phyloP scores from a whole-genome alignment of 2,329 filamentous ascomycete genomes.

The Aspergillus sp. region DNA sequence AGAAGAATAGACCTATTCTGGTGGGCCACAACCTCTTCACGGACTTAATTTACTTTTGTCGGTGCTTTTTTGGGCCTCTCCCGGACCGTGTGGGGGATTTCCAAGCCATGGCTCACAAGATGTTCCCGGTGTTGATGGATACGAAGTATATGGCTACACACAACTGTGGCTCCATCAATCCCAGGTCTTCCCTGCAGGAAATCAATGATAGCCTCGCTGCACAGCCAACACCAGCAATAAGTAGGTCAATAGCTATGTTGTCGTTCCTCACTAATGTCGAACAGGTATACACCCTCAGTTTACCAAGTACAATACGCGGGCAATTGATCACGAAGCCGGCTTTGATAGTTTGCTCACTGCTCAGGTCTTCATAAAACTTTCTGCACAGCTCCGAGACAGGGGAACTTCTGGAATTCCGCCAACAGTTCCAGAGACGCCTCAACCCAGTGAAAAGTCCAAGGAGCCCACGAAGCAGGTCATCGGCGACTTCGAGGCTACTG shows the following conservation, averaged over 20 bases:
- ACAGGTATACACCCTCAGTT: slow-evolving; percentile 35
- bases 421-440: no score
- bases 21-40: slow-evolving; percentile 66
- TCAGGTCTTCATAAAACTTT: slow-evolving; percentile 58
- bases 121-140: slow-evolving; percentile 61
- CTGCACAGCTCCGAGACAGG: slow-evolving; percentile 52
- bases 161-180: slow-evolving; percentile 54
- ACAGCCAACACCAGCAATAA: slow-evolving; percentile 31
- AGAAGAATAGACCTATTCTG: slow-evolving; percentile 51
- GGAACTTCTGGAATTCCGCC: slow-evolving; percentile 17
- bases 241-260: slow-evolving; percentile 23
- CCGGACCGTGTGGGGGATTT: slow-evolving; percentile 60
- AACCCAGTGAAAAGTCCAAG: not conserved
- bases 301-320: slow-evolving; percentile 31
- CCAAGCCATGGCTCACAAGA: slow-evolving; percentile 49
- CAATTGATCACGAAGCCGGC: slow-evolving; percentile 58
- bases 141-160: slow-evolving; percentile 66
- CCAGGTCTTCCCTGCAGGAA: slow-evolving; percentile 39
- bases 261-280: slow-evolving; percentile 20
- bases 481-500: not conserved
- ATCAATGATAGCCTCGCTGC: slow-evolving; percentile 29
- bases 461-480: not conserved
- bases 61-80: slow-evolving; percentile 59
- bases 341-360: slow-evolving; percentile 65
- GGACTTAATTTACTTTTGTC: slow-evolving; percentile 63